These are phyloP conservation scores for Parastagonospora nodorum DNA, from an alignment of 2,329 filamentous ascomycete species.

Conservation along the genomic window DNA sequence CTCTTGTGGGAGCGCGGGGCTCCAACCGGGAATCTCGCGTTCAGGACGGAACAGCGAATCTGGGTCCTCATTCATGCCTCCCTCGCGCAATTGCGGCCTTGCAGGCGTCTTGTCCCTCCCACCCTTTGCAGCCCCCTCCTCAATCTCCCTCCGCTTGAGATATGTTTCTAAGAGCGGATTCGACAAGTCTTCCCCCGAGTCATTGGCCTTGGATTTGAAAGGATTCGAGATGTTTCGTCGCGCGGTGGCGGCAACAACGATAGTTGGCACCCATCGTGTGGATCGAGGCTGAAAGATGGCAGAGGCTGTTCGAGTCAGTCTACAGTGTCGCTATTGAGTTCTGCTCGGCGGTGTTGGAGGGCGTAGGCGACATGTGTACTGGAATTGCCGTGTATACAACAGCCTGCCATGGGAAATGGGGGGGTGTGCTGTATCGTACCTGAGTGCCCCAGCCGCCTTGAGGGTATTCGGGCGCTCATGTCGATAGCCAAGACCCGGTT, in stretches of 20 bases:
- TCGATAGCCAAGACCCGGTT: constrained; percentile 32
- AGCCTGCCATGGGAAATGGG: neutral
- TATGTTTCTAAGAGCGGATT: constrained; percentile 69
- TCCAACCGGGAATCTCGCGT: constrained; percentile 31
- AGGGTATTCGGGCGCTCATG: constrained; percentile 71
- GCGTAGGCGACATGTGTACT: too few relatives aligned
- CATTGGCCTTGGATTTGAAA: constrained; percentile 16
- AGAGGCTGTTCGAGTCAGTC: constrained; percentile 20
- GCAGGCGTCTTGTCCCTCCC: neutral
- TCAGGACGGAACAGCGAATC: constrained; percentile 32
- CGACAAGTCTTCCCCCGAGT: constrained; percentile 23
- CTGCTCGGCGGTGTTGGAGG: too few relatives aligned
- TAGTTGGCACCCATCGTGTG: constrained; percentile 16
- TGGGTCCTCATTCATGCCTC: constrained; percentile 19
- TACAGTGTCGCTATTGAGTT: neutral
- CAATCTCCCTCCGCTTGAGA: constrained; percentile 31
- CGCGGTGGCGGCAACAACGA: constrained; percentile 17
- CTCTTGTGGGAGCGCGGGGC: constrained; percentile 16
- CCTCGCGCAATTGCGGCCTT: constrained; percentile 18
- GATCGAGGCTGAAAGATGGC: constrained; percentile 25
- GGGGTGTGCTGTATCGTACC: constrained; percentile 53
- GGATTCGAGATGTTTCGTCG: constrained; percentile 20
- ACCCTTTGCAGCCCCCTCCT: constrained; percentile 1
- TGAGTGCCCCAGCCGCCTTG: constrained; percentile 64
- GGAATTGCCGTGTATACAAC: too few relatives aligned